Percentiles rank a stretch among this genome's conserved stretches.
These are phyloP conservation scores for Chrysanthemum seticuspe DNA, from an alignment of 129 eudicot genomes.

Conservation along the genomic window DNA sequence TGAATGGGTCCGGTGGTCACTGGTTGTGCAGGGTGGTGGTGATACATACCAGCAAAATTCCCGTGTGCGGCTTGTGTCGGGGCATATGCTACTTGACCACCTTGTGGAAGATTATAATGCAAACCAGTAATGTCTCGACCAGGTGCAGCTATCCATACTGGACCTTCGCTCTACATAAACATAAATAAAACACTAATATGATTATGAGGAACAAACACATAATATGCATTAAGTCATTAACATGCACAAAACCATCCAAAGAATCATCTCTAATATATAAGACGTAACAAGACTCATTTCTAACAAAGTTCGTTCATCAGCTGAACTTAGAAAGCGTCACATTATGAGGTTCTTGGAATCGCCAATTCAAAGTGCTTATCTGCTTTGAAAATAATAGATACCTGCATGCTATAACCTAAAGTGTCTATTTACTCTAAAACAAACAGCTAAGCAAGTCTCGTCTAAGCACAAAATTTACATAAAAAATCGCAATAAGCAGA, in stretches of 20 bases:
- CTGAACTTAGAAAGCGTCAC: too few relatives aligned
- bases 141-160: conserved; percentile 70
- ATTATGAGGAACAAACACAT: neutral
- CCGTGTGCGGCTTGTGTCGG: conserved; percentile 76
- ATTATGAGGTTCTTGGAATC: too few relatives aligned
- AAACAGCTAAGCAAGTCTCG: too few relatives aligned
- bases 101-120: conserved; percentile 80
- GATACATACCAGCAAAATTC: conserved; percentile 57
- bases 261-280: too few relatives aligned
- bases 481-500: too few relatives aligned
- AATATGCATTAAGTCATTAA: neutral
- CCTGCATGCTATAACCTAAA: too few relatives aligned
- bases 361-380: too few relatives aligned
- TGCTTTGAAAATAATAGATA: too few relatives aligned
- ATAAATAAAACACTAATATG: neutral
- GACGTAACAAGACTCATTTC: too few relatives aligned
- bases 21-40: conserved; percentile 67
- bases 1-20: conserved; percentile 65
- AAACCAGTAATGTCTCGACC: conserved; percentile 77
- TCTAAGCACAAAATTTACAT: too few relatives aligned
- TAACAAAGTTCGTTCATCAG: too few relatives aligned
- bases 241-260: neutral
- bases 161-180: conserved; percentile 63
- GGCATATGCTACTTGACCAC: conserved; percentile 75
- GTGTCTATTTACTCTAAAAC: too few relatives aligned